Conservation (phyloP, 78 protist genomes). For the Thecamonas trahens region DNA sequence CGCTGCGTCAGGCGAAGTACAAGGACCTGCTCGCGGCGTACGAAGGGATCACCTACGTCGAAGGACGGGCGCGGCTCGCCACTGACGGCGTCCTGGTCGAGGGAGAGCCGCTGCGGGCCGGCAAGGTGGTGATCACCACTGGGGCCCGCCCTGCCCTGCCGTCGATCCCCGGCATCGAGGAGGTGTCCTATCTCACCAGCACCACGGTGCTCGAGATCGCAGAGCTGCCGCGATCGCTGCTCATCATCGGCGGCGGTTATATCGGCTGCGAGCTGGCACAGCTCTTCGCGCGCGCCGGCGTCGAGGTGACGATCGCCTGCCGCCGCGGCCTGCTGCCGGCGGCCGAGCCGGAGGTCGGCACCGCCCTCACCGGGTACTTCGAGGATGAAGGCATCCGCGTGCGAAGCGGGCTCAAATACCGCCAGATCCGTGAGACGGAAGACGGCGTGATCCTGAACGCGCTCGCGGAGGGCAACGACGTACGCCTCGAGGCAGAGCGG, state of each 20-base stretch:
- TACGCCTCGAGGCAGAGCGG: neutral
- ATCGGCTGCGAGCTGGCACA: slow-evolving; percentile 48
- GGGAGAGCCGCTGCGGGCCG: slow-evolving; percentile 3
- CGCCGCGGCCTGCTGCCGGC: neutral
- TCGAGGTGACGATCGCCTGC: neutral
- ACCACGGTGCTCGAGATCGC: slow-evolving; percentile 9
- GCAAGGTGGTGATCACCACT: slow-evolving; percentile 31
- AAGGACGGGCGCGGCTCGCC: neutral
- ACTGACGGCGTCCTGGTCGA: slow-evolving; percentile 1
- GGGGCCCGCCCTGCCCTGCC: slow-evolving; percentile 29
- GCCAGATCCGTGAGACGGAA: neutral
- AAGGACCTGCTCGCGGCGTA: slow-evolving; percentile 1
- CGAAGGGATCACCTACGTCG: slow-evolving; percentile 11
- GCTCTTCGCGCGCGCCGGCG: slow-evolving; percentile 16
- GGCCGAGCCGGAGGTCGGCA: neutral
- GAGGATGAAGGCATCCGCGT: neutral
- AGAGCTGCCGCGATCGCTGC: slow-evolving; percentile 13
- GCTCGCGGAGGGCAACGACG: neutral
- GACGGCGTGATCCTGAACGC: neutral
- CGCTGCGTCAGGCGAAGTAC: slow-evolving; percentile 6
- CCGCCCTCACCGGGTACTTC: neutral
- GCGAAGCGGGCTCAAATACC: no score
- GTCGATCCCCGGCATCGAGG: neutral
- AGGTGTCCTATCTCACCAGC: slow-evolving; percentile 12
- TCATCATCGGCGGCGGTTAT: slow-evolving; percentile 30